Conservation (phyloP, 495 filamentous ascomycete species). For the Penicillium maclennaniae region DNA sequence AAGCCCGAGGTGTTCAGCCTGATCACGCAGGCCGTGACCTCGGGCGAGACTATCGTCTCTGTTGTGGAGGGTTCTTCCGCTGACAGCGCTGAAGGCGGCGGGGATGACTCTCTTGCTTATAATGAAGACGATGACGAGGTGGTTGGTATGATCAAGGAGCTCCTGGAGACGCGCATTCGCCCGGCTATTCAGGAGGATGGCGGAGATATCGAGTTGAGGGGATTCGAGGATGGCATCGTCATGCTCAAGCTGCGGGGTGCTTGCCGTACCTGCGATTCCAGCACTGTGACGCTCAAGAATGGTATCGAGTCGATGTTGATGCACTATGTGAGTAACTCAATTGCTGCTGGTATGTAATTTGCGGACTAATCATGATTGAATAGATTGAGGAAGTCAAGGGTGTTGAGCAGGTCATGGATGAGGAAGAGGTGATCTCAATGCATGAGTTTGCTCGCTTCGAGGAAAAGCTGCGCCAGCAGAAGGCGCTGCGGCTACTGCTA, state of each 20-base stretch:
- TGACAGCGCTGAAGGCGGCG: conserved; percentile 51
- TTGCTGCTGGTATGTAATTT: too few relatives aligned
- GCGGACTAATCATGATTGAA: conserved; percentile 23
- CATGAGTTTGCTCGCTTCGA: conserved; percentile 94
- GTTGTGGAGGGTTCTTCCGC: conserved; percentile 59
- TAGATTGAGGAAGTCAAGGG: conserved; percentile 95
- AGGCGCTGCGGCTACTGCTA: conserved; percentile 51
- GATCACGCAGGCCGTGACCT: conserved; percentile 85
- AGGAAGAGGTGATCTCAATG: conserved; percentile 87
- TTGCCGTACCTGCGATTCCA: conserved; percentile 92
- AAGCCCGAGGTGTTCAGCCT: conserved; percentile 93
- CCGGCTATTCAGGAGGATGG: conserved; percentile 97
- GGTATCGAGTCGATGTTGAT: conserved; percentile 98
- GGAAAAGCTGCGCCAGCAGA: conserved; percentile 81
- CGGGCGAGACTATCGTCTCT: conserved; percentile 76
- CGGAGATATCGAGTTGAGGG: conserved; percentile 90
- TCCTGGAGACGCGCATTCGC: conserved; percentile 92
- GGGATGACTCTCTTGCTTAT: conserved; percentile 65
- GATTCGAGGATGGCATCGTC: conserved; percentile 84
- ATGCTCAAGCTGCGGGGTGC: conserved; percentile 85
- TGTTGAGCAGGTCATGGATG: conserved; percentile 84
- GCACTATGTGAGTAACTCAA: conserved; percentile 57
- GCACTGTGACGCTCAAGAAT: conserved; percentile 91
- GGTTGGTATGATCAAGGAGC: conserved; percentile 95
- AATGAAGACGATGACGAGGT: conserved; percentile 89